Evolutionary conservation across 2,329 filamentous ascomycete species (phyloP).

Genomic region (Zymoseptoria passerinii): DNA sequence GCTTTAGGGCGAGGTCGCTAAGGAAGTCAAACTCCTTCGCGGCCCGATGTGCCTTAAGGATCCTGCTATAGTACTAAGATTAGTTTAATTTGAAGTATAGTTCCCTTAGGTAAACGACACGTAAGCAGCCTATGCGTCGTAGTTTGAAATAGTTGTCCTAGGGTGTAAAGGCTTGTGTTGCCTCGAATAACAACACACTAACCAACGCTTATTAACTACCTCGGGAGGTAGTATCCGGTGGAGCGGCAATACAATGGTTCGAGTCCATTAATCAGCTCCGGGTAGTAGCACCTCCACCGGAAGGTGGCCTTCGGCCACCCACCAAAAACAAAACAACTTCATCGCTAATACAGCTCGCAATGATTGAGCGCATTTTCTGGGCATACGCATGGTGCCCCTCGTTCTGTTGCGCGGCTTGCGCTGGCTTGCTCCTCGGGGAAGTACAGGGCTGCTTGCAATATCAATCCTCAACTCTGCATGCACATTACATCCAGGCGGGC

Average conservation of each 20-base stretch:
- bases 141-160: not conserved
- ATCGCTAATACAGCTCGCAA: not conserved
- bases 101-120: not conserved
- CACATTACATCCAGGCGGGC: too few species aligned
- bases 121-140: not conserved
- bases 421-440: too few species aligned
- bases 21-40: not conserved
- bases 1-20: not conserved
- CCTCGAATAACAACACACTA: not conserved
- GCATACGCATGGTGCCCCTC: too few species aligned
- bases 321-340: not conserved
- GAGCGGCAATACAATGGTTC: not conserved
- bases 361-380: too few species aligned
- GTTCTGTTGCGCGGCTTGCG: too few species aligned
- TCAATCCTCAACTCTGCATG: too few species aligned
- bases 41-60: not conserved
- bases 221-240: not conserved
- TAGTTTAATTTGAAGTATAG: not conserved
- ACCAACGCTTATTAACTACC: not conserved
- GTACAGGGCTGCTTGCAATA: too few species aligned
- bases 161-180: not conserved
- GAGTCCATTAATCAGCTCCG: not conserved
- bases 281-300: not conserved
- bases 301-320: not conserved
- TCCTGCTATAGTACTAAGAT: not conserved